Evolutionary conservation across 257 asterid species (phyloP).

Genomic region (Vinca minor): DNA sequence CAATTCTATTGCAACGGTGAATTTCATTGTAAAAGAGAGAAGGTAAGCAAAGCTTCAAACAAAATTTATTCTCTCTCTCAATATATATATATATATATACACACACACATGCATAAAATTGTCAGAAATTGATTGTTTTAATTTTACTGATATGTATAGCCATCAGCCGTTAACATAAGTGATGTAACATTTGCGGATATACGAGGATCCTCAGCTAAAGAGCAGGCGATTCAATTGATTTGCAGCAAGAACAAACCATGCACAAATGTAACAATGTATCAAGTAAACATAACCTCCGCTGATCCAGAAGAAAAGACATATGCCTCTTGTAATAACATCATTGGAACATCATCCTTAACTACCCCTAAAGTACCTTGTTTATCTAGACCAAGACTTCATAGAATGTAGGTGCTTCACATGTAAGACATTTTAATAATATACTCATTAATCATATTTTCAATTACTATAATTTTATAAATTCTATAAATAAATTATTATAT

Average conservation of each 20-base stretch:
- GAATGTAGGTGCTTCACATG: background rate
- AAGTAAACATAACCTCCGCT: slow-evolving; percentile 14
- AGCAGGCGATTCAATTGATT: slow-evolving; percentile 12
- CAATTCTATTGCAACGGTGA: slow-evolving; percentile 17
- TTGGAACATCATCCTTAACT: slow-evolving; percentile 7
- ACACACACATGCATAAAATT: too few species aligned
- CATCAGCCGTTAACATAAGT: slow-evolving; percentile 14
- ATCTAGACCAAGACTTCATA: background rate
- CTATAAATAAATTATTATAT: too few species aligned
- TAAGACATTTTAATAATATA: too few species aligned
- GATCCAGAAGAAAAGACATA: background rate
- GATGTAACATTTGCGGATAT: slow-evolving; percentile 11
- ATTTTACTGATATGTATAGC: background rate
- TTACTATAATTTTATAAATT: too few species aligned
- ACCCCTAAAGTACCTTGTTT: slow-evolving; percentile 15
- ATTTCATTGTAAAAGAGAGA: slow-evolving; percentile 6
- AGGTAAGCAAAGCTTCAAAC: slow-evolving; percentile 5
- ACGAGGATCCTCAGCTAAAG: slow-evolving; percentile 3
- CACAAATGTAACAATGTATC: slow-evolving; percentile 13
- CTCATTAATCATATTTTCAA: too few species aligned
- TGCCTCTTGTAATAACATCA: slow-evolving; percentile 11
- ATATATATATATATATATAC: too few species aligned
- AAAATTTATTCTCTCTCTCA: too few species aligned
- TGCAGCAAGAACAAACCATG: slow-evolving; percentile 17
- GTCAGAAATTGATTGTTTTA: too few species aligned